Evolutionary conservation across 2,329 filamentous ascomycete species (phyloP).

Genomic region (Sarocladiaceae sp.): DNA sequence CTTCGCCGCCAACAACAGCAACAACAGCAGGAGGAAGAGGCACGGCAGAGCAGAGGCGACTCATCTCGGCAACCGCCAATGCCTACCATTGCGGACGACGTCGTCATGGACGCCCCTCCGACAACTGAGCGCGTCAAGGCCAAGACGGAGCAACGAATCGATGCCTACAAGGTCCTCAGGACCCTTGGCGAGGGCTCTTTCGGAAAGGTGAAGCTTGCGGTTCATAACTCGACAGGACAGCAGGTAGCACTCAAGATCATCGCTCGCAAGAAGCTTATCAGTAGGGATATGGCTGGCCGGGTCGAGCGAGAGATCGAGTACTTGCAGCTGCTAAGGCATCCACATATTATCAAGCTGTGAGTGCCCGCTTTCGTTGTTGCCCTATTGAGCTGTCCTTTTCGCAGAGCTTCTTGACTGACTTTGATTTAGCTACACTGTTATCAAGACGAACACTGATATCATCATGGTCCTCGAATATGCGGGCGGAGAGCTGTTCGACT

Average conservation of each 20-base stretch:
- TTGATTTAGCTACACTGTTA: slow-evolving; percentile 74
- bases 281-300: slow-evolving; percentile 93
- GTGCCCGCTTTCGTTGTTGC: slow-evolving; percentile 20
- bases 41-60: slow-evolving; percentile 14
- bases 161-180: slow-evolving; percentile 83
- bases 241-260: slow-evolving; percentile 98
- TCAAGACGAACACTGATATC: slow-evolving; percentile 89
- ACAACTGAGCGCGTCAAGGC: slow-evolving; percentile 31
- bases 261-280: slow-evolving; percentile 89
- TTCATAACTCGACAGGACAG: slow-evolving; percentile 85
- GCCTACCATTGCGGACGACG: slow-evolving; percentile 21
- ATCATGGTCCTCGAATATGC: slow-evolving; percentile 99
- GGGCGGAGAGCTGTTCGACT: slow-evolving; percentile 93
- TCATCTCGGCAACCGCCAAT: slow-evolving; percentile 18
- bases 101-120: slow-evolving; percentile 28
- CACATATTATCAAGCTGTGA: slow-evolving; percentile 97
- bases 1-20: slow-evolving; percentile 44
- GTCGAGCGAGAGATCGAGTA: slow-evolving; percentile 99
- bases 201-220: slow-evolving; percentile 95
- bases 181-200: slow-evolving; percentile 96
- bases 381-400: not conserved
- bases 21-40: slow-evolving; percentile 6
- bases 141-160: slow-evolving; percentile 76
- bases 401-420: slow-evolving; percentile 11
- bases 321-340: slow-evolving; percentile 87